Base-by-base conservation (phyloP, 2,329 filamentous ascomycete genomes). In the Ophiobolus disseminans region DNA sequence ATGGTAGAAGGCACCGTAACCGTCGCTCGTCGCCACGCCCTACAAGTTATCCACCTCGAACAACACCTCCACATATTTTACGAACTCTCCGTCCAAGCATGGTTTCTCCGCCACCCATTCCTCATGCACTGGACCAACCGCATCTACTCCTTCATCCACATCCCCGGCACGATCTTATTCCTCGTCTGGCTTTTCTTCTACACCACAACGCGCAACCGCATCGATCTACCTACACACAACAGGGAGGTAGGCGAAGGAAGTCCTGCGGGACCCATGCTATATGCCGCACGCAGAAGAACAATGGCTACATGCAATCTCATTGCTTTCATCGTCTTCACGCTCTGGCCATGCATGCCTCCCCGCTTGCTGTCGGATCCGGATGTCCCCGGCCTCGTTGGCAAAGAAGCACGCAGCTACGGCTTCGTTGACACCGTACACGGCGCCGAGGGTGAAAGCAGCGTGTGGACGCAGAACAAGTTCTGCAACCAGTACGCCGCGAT, bases 401-500 rank as follows among this genome's bases (percentile, higher is more conserved):
- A 77, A 13, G 76, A 87, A 62, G 82, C 84, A 1, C 82, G 85
- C 65, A 82, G 80, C 56, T 84, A 77, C 66, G 80, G 81, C 6
- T 84, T 85, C 59, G 76, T 84, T 9, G 82, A 85, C 57, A 85
- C 82, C 0, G 82, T 85, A 11, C 82, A 84, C 64, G 79, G 81
- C 9, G 70, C 70, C 11, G 76, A 77, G 20, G 84, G 84, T 35
- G 82, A 85, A 55, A 84, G 84, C 65, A 88, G 84, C 55, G 84
- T 89, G 1, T 89, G 86, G 86, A 89, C 86, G 0, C 81, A 85
- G 39, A 89, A 89, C 72, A 81, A 79, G 52, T 90, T 89, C 70
- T 89, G 86, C 72, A 90, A 90, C 67, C 87, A 90, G 72, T 89
- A 89, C 69, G 86, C 85, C 80, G 87, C 87, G 6, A 90, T 90